Percentiles rank a stretch among this genome's conserved stretches.
These are phyloP conservation scores for Colletotrichum spinosum DNA, from an alignment of 2,329 filamentous ascomycete genomes.

Conservation along the genomic window DNA sequence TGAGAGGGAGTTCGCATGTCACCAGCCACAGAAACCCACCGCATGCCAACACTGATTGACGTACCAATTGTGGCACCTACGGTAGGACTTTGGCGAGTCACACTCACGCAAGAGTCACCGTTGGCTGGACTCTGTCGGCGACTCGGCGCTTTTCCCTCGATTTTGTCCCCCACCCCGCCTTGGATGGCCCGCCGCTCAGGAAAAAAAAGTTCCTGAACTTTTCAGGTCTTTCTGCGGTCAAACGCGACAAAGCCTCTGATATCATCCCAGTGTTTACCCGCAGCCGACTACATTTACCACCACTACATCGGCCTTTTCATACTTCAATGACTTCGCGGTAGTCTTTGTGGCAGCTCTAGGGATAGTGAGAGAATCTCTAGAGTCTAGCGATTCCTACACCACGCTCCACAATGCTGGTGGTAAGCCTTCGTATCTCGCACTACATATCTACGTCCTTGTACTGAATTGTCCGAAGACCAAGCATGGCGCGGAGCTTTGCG, in stretches of 20 bases:
- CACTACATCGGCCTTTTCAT: constrained; percentile 20
- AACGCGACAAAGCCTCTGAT: constrained; percentile 22
- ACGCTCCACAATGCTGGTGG: constrained; percentile 54
- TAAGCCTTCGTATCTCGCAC: constrained; percentile 51
- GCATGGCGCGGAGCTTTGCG: constrained; percentile 87
- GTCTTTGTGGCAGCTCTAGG: constrained; percentile 79
- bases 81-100: constrained; percentile 22
- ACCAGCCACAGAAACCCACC: constrained; percentile 16
- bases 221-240: constrained; percentile 3
- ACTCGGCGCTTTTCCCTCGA: constrained; percentile 32
- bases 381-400: constrained; percentile 65
- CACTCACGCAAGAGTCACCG: constrained; percentile 22
- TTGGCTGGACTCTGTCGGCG: constrained; percentile 25
- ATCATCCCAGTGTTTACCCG: constrained; percentile 19
- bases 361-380: constrained; percentile 83
- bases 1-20: neutral
- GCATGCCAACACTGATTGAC: constrained; percentile 9
- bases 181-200: constrained; percentile 31
- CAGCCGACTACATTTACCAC: constrained; percentile 16
- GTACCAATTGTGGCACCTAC: constrained; percentile 12
- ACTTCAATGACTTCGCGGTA: constrained; percentile 74
- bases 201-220: constrained; percentile 34
- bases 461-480: constrained; percentile 63
- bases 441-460: neutral
- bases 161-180: constrained; percentile 37